These are phyloP conservation scores for Candida maesae DNA, from an alignment of 805 yeast species.

Conservation along the genomic window DNA sequence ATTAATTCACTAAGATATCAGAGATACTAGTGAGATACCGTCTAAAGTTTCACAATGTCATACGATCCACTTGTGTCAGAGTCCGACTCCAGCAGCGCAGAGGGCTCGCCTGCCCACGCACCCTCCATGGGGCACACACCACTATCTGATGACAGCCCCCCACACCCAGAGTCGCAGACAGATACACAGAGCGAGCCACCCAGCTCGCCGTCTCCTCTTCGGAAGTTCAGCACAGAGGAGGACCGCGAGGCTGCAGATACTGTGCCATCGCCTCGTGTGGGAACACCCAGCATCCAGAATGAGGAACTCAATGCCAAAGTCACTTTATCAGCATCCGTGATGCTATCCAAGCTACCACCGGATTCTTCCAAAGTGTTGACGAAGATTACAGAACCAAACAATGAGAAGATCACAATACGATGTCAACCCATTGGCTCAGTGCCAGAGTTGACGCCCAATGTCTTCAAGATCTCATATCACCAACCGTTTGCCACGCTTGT, in stretches of 20 bases:
- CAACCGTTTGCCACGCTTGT: slow-evolving; percentile 45
- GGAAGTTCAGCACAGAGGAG: not conserved
- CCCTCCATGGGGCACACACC: slow-evolving; percentile 1
- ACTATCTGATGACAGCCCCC: slow-evolving; percentile 5
- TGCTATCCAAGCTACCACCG: slow-evolving; percentile 21
- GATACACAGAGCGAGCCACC: not conserved
- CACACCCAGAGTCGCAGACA: not conserved
- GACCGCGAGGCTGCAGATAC: not conserved
- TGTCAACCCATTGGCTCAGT: slow-evolving; percentile 62
- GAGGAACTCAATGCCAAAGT: slow-evolving; percentile 20
- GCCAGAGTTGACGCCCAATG: slow-evolving; percentile 44
- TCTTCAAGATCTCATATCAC: slow-evolving; percentile 44
- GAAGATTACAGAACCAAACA: slow-evolving; percentile 11
- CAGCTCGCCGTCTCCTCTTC: not conserved
- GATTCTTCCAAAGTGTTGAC: slow-evolving; percentile 16
- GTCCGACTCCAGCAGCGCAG: slow-evolving; percentile 23
- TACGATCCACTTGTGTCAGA: slow-evolving; percentile 23
- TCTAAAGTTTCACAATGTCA: no score
- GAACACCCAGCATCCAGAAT: slow-evolving; percentile 17
- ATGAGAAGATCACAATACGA: slow-evolving; percentile 38
- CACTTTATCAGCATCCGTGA: slow-evolving; percentile 23
- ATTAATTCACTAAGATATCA: no score
- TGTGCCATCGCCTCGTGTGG: not conserved
- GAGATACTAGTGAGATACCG: no score
- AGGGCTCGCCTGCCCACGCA: slow-evolving; percentile 8